Conservation (phyloP, 2,329 filamentous ascomycete genomes). For the Penicillium sclerotiorum region DNA sequence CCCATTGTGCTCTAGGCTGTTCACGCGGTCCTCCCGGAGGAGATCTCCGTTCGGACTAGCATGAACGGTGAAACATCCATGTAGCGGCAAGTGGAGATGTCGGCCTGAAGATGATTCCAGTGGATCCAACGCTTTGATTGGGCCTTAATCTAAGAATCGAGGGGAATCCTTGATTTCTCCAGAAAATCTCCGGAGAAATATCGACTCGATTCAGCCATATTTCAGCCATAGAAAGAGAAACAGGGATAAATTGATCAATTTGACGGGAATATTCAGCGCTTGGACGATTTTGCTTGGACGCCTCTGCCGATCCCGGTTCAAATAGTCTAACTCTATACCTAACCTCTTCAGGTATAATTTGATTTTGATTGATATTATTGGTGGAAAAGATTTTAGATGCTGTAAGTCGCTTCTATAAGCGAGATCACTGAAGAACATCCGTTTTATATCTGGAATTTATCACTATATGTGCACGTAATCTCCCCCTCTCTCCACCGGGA, state of each 20-base stretch:
- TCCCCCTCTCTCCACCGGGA: not conserved
- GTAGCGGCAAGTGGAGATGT: constrained; percentile 6
- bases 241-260: not conserved
- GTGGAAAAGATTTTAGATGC: not conserved
- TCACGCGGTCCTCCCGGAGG: constrained; percentile 6
- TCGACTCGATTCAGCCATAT: too few species aligned
- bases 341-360: not conserved
- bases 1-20: not conserved
- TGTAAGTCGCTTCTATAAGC: constrained; percentile 2
- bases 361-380: not conserved
- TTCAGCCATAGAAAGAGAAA: too few species aligned
- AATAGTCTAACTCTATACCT: not conserved
- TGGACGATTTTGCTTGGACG: constrained; percentile 1
- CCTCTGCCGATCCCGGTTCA: constrained; percentile 1
- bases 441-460: too few species aligned
- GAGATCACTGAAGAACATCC: not conserved
- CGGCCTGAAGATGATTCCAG: not conserved
- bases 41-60: constrained; percentile 7
- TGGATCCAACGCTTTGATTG: not conserved
- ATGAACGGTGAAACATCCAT: constrained; percentile 9
- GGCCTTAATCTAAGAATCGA: not conserved
- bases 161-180: not conserved
- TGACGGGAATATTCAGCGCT: not conserved
- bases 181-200: not conserved
- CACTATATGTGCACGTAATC: not conserved